These are phyloP conservation scores for Sutorius australiensis DNA, from an alignment of 768 basidiomycete species.

Conservation along the genomic window DNA sequence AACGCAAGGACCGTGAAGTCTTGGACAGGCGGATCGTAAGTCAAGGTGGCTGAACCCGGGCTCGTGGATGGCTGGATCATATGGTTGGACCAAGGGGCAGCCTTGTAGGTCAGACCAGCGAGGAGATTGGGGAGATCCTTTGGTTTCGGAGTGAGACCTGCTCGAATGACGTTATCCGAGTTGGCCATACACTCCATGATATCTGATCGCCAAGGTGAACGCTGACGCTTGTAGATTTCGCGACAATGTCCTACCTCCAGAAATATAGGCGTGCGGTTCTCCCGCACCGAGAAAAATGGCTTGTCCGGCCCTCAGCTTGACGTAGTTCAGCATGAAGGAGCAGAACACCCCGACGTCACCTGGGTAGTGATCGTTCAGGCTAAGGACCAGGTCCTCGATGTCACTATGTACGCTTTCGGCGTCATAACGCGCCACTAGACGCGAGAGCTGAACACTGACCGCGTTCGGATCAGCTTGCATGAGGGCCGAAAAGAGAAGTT, in stretches of 20 bases:
- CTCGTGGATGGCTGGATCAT: slow-evolving; percentile 60
- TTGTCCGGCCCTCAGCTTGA: slow-evolving; percentile 74
- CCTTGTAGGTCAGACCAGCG: slow-evolving; percentile 78
- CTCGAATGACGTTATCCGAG: slow-evolving; percentile 97
- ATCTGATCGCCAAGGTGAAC: slow-evolving; percentile 45
- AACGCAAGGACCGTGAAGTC: slow-evolving; percentile 87
- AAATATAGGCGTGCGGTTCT: slow-evolving; percentile 95
- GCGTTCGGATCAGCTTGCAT: slow-evolving; percentile 69
- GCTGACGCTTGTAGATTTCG: background rate
- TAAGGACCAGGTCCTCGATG: slow-evolving; percentile 59
- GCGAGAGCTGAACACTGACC: slow-evolving; percentile 52
- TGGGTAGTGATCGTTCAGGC: slow-evolving; percentile 72
- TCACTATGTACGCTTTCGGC: slow-evolving; percentile 41
- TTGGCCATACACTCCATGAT: slow-evolving; percentile 99
- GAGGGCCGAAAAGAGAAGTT: slow-evolving; percentile 71
- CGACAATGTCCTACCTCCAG: slow-evolving; percentile 61
- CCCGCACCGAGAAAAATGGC: slow-evolving; percentile 95
- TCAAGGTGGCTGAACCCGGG: slow-evolving; percentile 36
- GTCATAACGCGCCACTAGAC: slow-evolving; percentile 62
- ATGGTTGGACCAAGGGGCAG: slow-evolving; percentile 66
- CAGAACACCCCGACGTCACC: slow-evolving; percentile 94
- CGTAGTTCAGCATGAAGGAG: slow-evolving; percentile 82
- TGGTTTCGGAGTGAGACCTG: slow-evolving; percentile 94
- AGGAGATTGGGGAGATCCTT: slow-evolving; percentile 92
- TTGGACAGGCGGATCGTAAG: slow-evolving; percentile 90